Evolutionary conservation across 2,329 filamentous ascomycete species (phyloP).

Genomic region (Chaetomium olivaceum): DNA sequence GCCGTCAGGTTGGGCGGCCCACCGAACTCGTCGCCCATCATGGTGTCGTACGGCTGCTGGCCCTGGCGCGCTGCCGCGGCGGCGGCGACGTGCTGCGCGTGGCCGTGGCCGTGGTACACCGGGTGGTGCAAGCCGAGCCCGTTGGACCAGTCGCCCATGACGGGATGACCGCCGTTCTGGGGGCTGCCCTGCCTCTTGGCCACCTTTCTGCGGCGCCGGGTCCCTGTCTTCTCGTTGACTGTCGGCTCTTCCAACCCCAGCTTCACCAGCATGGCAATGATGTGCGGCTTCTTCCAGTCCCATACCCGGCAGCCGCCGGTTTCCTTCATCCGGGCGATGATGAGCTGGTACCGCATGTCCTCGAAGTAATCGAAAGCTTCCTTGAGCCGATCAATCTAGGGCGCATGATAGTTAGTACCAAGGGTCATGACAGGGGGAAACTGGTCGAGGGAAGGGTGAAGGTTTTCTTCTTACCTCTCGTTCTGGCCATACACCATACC

Average conservation of each 20-base stretch:
- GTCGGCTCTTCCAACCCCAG: conserved; percentile 50
- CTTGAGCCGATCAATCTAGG: conserved; percentile 44
- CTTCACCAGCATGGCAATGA: conserved; percentile 53
- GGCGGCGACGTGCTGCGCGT: conserved; percentile 27
- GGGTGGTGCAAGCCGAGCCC: conserved; percentile 33
- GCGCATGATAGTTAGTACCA: conserved; percentile 1
- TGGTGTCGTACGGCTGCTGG: conserved; percentile 21
- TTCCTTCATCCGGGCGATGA: conserved; percentile 50
- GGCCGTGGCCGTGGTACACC: conserved; percentile 27
- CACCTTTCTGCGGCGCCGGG: conserved; percentile 46
- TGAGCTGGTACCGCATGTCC: conserved; percentile 45
- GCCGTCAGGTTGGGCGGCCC: conserved; percentile 33
- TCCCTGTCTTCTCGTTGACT: conserved; percentile 43
- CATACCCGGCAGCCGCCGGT: conserved; percentile 52
- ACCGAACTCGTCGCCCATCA: conserved; percentile 28
- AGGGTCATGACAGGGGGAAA: not conserved
- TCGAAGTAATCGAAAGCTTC: conserved; percentile 46
- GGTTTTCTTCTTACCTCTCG: conserved; percentile 48
- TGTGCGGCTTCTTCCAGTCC: conserved; percentile 52
- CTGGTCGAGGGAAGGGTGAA: too few species aligned
- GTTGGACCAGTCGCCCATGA: conserved; percentile 32
- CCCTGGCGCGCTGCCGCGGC: conserved; percentile 19
- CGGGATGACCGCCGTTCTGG: conserved; percentile 18
- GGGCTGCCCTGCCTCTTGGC: conserved; percentile 28
- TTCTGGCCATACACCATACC: conserved; percentile 50